A percentile compares a stretch with the other conserved stretches of the same genome.
phyloP scores from a whole-genome alignment of 441 rosid species.

The Syzygium malaccense region DNA sequence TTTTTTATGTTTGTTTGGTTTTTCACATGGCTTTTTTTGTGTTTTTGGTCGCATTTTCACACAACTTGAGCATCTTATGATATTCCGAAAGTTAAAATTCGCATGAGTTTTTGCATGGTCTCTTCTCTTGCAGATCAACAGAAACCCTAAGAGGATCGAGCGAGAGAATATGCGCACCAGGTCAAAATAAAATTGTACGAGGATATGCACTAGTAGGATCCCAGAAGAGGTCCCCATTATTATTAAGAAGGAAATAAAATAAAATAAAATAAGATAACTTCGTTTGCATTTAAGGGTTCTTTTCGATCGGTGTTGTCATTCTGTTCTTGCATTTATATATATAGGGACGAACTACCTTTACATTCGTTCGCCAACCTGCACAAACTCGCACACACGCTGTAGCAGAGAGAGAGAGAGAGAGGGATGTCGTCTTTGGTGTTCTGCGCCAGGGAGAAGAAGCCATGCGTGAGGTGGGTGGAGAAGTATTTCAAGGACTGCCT shows the following conservation, averaged over 20 bases:
- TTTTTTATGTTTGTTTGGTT: background rate
- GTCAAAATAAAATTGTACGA: background rate
- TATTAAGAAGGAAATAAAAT: background rate
- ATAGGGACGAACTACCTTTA: background rate
- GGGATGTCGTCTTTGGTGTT: conserved; percentile 29
- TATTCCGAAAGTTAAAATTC: background rate
- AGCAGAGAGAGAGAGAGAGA: background rate
- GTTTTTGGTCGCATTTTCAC: background rate
- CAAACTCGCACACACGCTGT: accelerated
- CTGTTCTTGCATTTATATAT: background rate
- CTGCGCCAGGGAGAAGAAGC: conserved; percentile 49
- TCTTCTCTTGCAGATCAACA: background rate
- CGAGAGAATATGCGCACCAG: background rate
- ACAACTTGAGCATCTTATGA: background rate
- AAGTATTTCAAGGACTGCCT: conserved; percentile 76
- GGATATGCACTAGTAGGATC: background rate
- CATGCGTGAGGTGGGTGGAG: conserved; percentile 65
- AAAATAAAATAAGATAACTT: background rate
- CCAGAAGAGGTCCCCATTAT: background rate
- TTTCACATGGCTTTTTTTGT: no score
- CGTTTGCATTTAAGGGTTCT: no score
- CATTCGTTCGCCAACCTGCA: background rate
- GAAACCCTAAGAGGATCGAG: background rate
- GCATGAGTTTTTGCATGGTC: background rate
- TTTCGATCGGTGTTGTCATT: background rate